Base-by-base conservation (phyloP, 176 grass and related monocot genomes). In the Avena eriantha region DNA sequence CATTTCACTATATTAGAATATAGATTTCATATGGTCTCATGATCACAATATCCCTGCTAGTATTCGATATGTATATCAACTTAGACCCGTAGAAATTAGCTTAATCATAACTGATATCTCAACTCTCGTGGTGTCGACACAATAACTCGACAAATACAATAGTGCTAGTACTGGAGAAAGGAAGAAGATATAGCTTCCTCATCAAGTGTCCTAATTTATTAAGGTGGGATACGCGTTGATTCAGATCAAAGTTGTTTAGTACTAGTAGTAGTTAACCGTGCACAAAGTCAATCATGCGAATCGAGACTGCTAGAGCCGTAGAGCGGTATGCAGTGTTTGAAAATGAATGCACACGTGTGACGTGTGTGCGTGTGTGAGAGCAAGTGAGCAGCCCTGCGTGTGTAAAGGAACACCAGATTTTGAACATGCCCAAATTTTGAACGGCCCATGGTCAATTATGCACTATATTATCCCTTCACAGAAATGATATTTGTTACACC, bases 211-310 rank as follows among this genome's bases (percentile, higher is more conserved):
- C 53, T 56, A 56, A 56, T 56, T 56, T 7, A 91, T 36, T 87
- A 87, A 90, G 65, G 76, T 84, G 75, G 75, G 74, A 87, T 83
- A 81, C 60, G 12, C 17, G 67, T 86, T 76, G 83, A 80, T 86
- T 53, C 80, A 33, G 50, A 91, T 69, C 39, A 22, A 70, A 83
- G 70, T 39, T 73, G 59, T 73, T 87, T 43, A 87, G 13, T 29
- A 29, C 29, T 75, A 87, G 13, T 75, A 87, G 13, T 79, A 4
- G 5, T 71, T 85, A 76, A 31, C 34, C 4, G 4, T 54, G n/a
- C 49, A 13, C 35, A 88, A 89, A 93, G 88, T 93, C 89, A 93
- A 89, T 76, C 77, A 69, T 90, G 63, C 53, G 33, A 85, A 67
- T 48, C 26, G 24, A 73, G 34, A 81, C 69, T 64, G 26, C 4